A percentile compares a stretch with the other conserved stretches of the same genome.
Evolutionary conservation across 2,329 filamentous ascomycete genomes (phyloP).

Genomic region (Alternaria postmessia): DNA sequence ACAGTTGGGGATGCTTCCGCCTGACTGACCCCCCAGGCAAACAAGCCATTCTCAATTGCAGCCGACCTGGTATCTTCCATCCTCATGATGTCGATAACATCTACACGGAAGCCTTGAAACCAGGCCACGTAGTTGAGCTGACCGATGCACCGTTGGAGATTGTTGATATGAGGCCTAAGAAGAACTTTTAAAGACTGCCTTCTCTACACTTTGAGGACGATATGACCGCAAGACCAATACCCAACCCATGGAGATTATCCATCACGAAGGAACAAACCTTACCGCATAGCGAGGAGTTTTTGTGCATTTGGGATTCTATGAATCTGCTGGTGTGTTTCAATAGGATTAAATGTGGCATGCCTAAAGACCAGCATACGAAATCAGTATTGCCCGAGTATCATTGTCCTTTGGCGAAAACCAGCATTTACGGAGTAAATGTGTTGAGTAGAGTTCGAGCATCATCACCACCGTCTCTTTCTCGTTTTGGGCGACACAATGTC

Average conservation of each 20-base stretch:
- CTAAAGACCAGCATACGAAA: too few species aligned
- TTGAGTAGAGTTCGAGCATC: background rate
- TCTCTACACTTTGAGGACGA: background rate
- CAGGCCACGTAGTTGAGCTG: conserved; percentile 67
- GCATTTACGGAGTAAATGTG: background rate
- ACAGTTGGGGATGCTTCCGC: conserved; percentile 89
- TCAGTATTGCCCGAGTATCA: background rate
- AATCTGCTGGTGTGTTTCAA: background rate
- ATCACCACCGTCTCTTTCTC: background rate
- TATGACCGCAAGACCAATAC: background rate
- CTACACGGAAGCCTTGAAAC: conserved; percentile 74
- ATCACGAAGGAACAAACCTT: background rate
- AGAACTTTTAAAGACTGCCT: conserved; percentile 18
- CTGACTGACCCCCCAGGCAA: conserved; percentile 93
- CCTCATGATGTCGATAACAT: conserved; percentile 74
- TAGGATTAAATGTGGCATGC: background rate
- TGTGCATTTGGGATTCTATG: background rate
- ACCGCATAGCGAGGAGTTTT: conserved; percentile 19
- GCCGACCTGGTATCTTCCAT: conserved; percentile 82
- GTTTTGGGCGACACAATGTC: background rate
- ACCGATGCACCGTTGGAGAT: conserved; percentile 68
- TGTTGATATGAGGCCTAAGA: conserved; percentile 64
- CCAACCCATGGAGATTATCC: background rate
- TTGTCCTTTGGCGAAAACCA: background rate
- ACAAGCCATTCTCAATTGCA: conserved; percentile 82